These are phyloP conservation scores for Ceraceosorus bombacis DNA, from an alignment of 1,284 basidiomycete species.

Conservation along the genomic window DNA sequence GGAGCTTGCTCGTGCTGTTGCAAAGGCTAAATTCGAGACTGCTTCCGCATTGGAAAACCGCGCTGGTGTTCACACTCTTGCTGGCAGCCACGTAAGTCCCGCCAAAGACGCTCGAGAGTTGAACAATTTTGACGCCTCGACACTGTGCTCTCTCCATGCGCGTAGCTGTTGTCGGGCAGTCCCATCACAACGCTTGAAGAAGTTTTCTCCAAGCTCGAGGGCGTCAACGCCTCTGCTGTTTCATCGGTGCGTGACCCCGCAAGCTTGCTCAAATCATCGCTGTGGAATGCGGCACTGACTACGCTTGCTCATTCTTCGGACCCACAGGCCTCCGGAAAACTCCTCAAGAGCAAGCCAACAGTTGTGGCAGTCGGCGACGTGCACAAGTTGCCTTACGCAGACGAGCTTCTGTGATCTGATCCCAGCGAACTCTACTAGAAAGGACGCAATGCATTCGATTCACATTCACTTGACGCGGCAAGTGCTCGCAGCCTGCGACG, in stretches of 20 bases:
- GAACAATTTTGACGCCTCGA: no score
- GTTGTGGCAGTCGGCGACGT: conserved; percentile 44
- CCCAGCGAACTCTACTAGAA: no score
- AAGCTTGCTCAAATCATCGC: no score
- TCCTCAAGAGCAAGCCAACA: conserved; percentile 46
- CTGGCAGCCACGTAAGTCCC: conserved; percentile 15
- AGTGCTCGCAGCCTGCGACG: no score
- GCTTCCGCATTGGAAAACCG: conserved; percentile 36
- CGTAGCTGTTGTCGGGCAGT: conserved; percentile 27
- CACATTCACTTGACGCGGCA: no score
- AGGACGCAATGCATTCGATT: no score
- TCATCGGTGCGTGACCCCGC: conserved; percentile 13
- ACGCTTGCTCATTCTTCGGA: not conserved
- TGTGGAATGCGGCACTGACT: not conserved
- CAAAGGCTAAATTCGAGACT: conserved; percentile 44
- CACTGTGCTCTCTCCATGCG: no score
- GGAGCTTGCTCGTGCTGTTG: conserved; percentile 36
- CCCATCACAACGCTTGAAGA: conserved; percentile 26
- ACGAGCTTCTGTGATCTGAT: conserved; percentile 35
- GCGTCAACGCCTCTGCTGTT: conserved; percentile 30
- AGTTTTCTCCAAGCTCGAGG: conserved; percentile 29
- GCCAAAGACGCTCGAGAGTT: not conserved
- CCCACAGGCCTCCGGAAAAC: conserved; percentile 25
- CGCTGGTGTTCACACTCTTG: conserved; percentile 26
- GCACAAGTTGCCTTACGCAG: conserved; percentile 43